phyloP scores from a whole-genome alignment of 2,329 filamentous ascomycete species.

The Sporothrix protearum region DNA sequence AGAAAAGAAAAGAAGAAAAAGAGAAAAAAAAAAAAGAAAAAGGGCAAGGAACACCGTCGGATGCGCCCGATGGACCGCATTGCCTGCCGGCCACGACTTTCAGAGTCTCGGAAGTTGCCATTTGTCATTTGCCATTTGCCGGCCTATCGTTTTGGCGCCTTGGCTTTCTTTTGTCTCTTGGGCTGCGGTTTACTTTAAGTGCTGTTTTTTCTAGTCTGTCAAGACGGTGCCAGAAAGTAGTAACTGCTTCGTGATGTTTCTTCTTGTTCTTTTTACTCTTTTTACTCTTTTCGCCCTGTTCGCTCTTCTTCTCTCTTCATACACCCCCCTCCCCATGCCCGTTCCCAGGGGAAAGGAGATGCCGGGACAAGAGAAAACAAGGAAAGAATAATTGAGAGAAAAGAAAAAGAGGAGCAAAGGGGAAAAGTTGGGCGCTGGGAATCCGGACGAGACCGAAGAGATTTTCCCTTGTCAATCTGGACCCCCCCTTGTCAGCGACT shows the following conservation, averaged over 20 bases:
- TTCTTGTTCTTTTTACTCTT: background rate
- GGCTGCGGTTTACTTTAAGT: background rate
- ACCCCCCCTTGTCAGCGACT: background rate
- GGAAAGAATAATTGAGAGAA: background rate
- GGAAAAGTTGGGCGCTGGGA: background rate
- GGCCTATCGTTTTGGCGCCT: background rate
- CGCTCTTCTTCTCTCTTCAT: background rate
- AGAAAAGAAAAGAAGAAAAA: background rate
- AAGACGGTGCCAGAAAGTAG: conserved; percentile 7
- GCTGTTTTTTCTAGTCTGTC: background rate
- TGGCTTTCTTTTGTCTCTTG: background rate
- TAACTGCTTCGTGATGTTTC: conserved; percentile 4
- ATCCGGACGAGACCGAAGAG: conserved; percentile 6
- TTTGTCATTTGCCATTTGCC: background rate
- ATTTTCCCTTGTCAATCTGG: background rate
- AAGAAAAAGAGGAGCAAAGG: background rate
- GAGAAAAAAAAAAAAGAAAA: background rate
- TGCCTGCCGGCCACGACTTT: background rate
- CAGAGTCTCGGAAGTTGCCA: background rate
- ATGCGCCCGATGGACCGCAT: background rate
- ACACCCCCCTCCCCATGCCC: background rate
- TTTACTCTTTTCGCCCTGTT: no score
- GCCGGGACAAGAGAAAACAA: background rate
- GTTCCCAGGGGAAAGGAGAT: background rate
- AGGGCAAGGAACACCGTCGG: background rate